A percentile compares a stretch with the other conserved stretches of the same genome.
phyloP scores from a whole-genome alignment of 257 asterid genomes.

The Schizonepeta tenuifolia region DNA sequence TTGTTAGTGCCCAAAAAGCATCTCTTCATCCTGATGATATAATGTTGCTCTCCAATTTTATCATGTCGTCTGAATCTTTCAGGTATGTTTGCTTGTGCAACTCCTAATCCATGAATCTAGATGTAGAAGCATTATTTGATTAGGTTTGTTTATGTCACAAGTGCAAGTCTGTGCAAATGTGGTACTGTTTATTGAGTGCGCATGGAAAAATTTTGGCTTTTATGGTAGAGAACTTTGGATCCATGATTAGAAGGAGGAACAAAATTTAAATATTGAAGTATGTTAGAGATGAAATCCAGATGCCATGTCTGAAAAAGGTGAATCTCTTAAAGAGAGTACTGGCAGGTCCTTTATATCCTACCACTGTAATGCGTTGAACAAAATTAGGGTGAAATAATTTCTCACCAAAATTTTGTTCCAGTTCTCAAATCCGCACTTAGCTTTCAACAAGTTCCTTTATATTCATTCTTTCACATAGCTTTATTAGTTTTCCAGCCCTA shows the following conservation, averaged over 20 bases:
- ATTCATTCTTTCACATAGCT: slow-evolving; percentile 8
- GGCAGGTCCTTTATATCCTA: background rate
- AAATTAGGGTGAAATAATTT: slow-evolving; percentile 5
- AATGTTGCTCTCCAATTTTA: slow-evolving; percentile 85
- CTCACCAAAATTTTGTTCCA: slow-evolving; percentile 2
- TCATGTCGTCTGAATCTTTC: slow-evolving; percentile 93
- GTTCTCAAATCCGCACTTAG: background rate
- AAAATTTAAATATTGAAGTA: background rate
- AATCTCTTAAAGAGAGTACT: slow-evolving; percentile 11
- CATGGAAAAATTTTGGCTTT: background rate
- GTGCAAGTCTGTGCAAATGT: background rate
- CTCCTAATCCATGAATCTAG: slow-evolving; percentile 13
- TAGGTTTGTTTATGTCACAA: slow-evolving; percentile 20
- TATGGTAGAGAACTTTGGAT: slow-evolving; percentile 21
- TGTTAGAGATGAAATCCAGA: background rate
- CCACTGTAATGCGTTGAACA: slow-evolving; percentile 15
- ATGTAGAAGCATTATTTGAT: slow-evolving; percentile 10
- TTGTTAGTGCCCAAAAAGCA: slow-evolving; percentile 92
- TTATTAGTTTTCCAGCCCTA: slow-evolving; percentile 9
- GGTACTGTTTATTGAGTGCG: slow-evolving; percentile 12
- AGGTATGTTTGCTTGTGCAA: slow-evolving; percentile 51
- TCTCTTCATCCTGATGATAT: slow-evolving; percentile 97
- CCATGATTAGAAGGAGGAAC: slow-evolving; percentile 1
- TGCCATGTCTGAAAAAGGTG: background rate
- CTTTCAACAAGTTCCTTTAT: slow-evolving; percentile 1